phyloP scores from a whole-genome alignment of 1,139 yeast genomes.

The Sugiyamaella grinbergsii region DNA sequence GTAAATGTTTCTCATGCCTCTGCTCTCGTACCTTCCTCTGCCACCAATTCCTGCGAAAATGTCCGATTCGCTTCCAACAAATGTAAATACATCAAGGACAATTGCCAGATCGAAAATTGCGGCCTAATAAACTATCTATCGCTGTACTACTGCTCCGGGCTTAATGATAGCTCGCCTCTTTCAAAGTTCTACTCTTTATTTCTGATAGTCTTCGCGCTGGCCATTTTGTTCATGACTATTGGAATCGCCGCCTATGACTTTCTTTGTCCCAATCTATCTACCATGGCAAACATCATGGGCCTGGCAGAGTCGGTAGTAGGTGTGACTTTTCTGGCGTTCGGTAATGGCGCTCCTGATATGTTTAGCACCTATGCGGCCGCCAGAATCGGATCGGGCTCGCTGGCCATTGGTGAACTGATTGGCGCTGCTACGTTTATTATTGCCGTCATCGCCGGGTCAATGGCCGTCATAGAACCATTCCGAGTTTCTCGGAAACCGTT shows the following conservation, averaged over 20 bases:
- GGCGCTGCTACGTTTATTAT: conserved; percentile 85
- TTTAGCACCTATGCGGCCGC: conserved; percentile 82
- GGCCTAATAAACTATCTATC: conserved; percentile 41
- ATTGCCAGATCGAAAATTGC: conserved; percentile 38
- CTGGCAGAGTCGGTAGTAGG: conserved; percentile 84
- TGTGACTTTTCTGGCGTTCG: conserved; percentile 81
- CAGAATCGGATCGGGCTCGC: conserved; percentile 62
- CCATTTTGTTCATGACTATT: conserved; percentile 57
- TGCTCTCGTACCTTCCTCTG: too few species aligned
- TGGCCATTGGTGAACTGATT: conserved; percentile 84
- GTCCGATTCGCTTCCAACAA: conserved; percentile 34
- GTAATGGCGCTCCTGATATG: conserved; percentile 92
- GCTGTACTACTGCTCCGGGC: conserved; percentile 39
- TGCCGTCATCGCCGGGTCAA: conserved; percentile 72
- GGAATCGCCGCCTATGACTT: conserved; percentile 78
- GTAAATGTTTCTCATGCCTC: too few species aligned
- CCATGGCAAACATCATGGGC: conserved; percentile 59
- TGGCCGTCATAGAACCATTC: conserved; percentile 71
- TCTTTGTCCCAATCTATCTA: conserved; percentile 70
- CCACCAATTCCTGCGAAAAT: conserved; percentile 25
- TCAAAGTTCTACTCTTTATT: conserved; percentile 20
- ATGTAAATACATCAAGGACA: conserved; percentile 39
- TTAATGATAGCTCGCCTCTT: conserved; percentile 4
- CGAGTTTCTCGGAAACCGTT: conserved; percentile 54
- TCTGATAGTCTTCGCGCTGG: conserved; percentile 39